A percentile compares a stretch with the other conserved stretches of the same genome.
Evolutionary conservation across 805 yeast genomes (phyloP).

Genomic region (Maudiozyma serrabonitensis): DNA sequence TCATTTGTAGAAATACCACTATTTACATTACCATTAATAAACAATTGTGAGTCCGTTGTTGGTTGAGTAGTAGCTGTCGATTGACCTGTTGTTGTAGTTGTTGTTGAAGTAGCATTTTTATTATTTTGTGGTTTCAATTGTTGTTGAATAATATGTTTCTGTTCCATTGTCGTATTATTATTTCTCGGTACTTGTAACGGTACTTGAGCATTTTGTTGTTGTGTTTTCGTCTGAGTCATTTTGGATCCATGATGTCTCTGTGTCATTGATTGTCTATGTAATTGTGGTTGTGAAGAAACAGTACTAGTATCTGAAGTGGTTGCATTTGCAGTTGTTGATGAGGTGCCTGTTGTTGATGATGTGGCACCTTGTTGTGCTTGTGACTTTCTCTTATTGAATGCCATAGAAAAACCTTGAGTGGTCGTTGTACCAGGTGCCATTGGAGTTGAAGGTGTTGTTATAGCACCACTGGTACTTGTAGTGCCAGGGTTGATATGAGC

Average conservation of each 20-base stretch:
- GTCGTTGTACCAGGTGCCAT: neutral
- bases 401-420: neutral
- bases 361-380: neutral
- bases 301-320: neutral
- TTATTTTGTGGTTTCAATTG: slow-evolving; percentile 1
- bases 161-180: neutral
- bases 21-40: slow-evolving; percentile 34
- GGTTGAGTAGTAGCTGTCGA: neutral
- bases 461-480: neutral
- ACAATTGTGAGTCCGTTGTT: neutral
- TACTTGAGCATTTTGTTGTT: neutral
- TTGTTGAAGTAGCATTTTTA: too few relatives aligned
- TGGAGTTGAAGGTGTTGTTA: neutral
- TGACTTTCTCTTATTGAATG: neutral
- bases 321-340: neutral
- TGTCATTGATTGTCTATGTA: neutral
- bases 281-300: neutral
- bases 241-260: neutral
- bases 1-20: slow-evolving; percentile 91
- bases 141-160: slow-evolving; percentile 5
- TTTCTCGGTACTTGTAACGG: neutral
- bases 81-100: neutral
- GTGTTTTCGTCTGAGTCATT: too few relatives aligned
- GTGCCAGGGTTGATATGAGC: slow-evolving; percentile 66
- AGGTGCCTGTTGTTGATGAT: neutral